Evolutionary conservation across 345 rosid genomes (phyloP).

Genomic region (Salix viminalis): DNA sequence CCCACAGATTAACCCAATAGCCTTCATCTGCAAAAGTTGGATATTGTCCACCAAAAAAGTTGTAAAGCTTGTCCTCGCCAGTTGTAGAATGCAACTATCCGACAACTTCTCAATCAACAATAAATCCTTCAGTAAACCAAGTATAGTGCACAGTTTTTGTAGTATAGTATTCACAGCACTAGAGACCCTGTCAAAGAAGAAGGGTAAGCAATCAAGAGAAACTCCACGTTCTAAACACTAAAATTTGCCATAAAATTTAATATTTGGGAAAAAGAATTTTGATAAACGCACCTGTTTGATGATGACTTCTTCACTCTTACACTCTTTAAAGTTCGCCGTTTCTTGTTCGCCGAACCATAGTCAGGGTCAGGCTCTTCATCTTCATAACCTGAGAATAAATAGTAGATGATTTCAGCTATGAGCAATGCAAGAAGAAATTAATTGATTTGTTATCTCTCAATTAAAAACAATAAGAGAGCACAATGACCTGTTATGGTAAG

Average conservation of each 20-base stretch:
- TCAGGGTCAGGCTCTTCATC: constrained; percentile 78
- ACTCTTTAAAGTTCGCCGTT: constrained; percentile 57
- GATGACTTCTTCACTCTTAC: constrained; percentile 70
- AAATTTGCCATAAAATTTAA: constrained; percentile 10
- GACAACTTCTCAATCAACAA: constrained; percentile 81
- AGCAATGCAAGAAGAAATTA: background rate
- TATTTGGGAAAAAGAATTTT: constrained; percentile 10
- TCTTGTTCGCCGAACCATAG: constrained; percentile 77
- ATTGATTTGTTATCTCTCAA: background rate
- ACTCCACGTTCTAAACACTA: constrained; percentile 1
- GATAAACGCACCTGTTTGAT: constrained; percentile 62
- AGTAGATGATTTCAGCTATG: background rate
- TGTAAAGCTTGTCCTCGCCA: constrained; percentile 77
- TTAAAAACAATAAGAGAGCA: background rate
- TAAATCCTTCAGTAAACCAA: constrained; percentile 87
- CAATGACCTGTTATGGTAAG: too few relatives aligned
- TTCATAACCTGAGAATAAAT: constrained; percentile 56
- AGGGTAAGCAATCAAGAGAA: constrained; percentile 21
- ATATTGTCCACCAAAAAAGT: constrained; percentile 93
- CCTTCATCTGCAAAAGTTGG: constrained; percentile 93
- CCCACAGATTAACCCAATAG: constrained; percentile 77
- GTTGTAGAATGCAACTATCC: constrained; percentile 93
- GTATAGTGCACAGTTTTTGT: constrained; percentile 91
- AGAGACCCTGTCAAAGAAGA: constrained; percentile 65
- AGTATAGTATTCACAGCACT: constrained; percentile 68